These are phyloP conservation scores for Sclerotinia subarctica DNA, from an alignment of 2,329 filamentous ascomycete genomes.

Conservation along the genomic window DNA sequence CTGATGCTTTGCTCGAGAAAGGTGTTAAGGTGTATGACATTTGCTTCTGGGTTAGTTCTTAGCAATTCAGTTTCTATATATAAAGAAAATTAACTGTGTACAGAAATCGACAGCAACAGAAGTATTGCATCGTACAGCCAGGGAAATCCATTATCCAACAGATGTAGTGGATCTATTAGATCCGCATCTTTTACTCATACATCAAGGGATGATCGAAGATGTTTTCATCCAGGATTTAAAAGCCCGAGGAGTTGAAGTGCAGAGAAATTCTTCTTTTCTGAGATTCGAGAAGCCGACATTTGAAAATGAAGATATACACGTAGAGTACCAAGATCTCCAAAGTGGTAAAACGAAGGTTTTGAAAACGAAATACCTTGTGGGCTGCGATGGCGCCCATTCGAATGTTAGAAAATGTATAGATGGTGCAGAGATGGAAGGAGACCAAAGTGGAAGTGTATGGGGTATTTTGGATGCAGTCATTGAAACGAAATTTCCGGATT, in stretches of 20 bases:
- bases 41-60: conserved; percentile 54
- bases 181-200: conserved; percentile 48
- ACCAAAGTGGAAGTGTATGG: conserved; percentile 56
- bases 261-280: conserved; percentile 42
- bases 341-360: conserved; percentile 52
- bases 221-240: conserved; percentile 54
- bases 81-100: conserved; percentile 42
- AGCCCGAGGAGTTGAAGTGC: conserved; percentile 47
- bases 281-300: conserved; percentile 40
- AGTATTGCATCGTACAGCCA: conserved; percentile 28
- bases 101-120: conserved; percentile 27
- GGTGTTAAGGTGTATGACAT: conserved; percentile 57
- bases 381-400: conserved; percentile 56
- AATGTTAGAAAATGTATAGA: conserved; percentile 50
- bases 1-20: conserved; percentile 53
- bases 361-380: conserved; percentile 61
- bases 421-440: conserved; percentile 56
- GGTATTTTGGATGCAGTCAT: conserved; percentile 50
- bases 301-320: conserved; percentile 33
- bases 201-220: conserved; percentile 48
- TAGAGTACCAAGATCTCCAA: conserved; percentile 53
- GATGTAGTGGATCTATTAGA: conserved; percentile 33
- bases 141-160: conserved; percentile 42
- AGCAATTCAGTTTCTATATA: background rate
- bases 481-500: conserved; percentile 53